Conservation (phyloP, 2,329 filamentous ascomycete species). For the Monilinia vaccinii-corymbosi region DNA sequence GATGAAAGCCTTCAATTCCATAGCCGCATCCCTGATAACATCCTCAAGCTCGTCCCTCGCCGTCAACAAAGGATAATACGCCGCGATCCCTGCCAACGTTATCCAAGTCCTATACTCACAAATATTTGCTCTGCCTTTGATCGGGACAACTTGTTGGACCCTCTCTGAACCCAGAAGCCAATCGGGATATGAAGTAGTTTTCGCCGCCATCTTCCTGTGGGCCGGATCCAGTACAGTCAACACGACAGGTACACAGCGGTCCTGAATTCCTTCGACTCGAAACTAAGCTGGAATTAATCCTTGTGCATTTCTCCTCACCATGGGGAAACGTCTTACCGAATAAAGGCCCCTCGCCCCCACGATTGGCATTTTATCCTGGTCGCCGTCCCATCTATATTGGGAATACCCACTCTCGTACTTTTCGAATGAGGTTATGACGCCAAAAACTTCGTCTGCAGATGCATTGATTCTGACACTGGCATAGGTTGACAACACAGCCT, state of each 20-base stretch:
- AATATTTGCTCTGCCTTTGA: slow-evolving; percentile 11
- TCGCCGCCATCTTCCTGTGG: slow-evolving; percentile 13
- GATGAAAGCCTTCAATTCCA: slow-evolving; percentile 3
- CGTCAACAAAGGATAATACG: slow-evolving; percentile 18
- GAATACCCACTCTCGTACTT: slow-evolving; percentile 11
- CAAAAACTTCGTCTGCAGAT: slow-evolving; percentile 18
- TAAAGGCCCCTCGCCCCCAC: slow-evolving; percentile 16
- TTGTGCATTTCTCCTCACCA: background rate
- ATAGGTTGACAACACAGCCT: slow-evolving; percentile 14
- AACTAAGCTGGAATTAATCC: background rate
- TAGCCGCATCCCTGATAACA: slow-evolving; percentile 1
- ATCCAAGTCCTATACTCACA: slow-evolving; percentile 21
- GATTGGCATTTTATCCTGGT: slow-evolving; percentile 12
- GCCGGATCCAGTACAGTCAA: slow-evolving; percentile 17
- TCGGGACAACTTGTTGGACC: slow-evolving; percentile 18
- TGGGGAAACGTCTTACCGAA: slow-evolving; percentile 9
- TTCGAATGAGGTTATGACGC: slow-evolving; percentile 14
- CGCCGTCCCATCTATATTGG: slow-evolving; percentile 16
- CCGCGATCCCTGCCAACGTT: slow-evolving; percentile 17
- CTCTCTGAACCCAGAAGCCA: slow-evolving; percentile 19
- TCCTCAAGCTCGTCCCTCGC: slow-evolving; percentile 14
- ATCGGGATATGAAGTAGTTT: slow-evolving; percentile 11
- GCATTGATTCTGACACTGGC: slow-evolving; percentile 17
- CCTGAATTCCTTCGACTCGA: background rate
- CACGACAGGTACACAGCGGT: background rate